Conservation (phyloP, 2,329 filamentous ascomycete species). For the Ophiostoma sp. region DNA sequence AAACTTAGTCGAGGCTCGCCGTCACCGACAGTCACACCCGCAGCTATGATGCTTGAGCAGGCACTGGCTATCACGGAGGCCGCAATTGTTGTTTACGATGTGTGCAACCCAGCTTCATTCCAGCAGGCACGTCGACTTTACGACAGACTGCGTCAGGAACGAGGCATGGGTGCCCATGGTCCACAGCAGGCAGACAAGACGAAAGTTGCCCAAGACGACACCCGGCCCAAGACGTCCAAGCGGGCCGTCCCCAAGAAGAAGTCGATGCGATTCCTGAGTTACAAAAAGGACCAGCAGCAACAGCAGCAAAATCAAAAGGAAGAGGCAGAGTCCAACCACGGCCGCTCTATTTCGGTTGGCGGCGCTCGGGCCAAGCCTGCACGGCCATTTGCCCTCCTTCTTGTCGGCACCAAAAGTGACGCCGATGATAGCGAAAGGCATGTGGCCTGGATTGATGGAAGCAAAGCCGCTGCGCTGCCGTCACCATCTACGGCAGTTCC, state of each 20-base stretch:
- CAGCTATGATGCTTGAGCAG: constrained; percentile 38
- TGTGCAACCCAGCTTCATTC: constrained; percentile 35
- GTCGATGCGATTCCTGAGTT: constrained; percentile 5
- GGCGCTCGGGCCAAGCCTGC: background rate
- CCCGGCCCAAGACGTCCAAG: background rate
- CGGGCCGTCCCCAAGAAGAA: background rate
- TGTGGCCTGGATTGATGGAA: constrained; percentile 39
- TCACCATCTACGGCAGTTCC: constrained; percentile 28
- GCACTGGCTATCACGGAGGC: constrained; percentile 45
- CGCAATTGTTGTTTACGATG: constrained; percentile 41
- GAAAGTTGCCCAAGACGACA: background rate
- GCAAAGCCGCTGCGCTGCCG: constrained; percentile 19
- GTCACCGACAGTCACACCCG: background rate
- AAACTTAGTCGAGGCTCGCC: background rate
- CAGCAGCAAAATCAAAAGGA: background rate
- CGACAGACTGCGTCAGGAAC: constrained; percentile 32
- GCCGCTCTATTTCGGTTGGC: background rate
- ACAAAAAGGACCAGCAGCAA: constrained; percentile 8
- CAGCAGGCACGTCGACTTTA: constrained; percentile 33
- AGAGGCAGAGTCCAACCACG: background rate
- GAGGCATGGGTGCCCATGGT: background rate
- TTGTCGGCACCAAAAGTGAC: constrained; percentile 43
- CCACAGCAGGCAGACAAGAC: background rate
- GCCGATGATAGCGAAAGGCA: constrained; percentile 34
- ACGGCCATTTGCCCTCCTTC: constrained; percentile 38